Conservation (phyloP, 441 rosid genomes). For the Gossypium gossypioides region DNA sequence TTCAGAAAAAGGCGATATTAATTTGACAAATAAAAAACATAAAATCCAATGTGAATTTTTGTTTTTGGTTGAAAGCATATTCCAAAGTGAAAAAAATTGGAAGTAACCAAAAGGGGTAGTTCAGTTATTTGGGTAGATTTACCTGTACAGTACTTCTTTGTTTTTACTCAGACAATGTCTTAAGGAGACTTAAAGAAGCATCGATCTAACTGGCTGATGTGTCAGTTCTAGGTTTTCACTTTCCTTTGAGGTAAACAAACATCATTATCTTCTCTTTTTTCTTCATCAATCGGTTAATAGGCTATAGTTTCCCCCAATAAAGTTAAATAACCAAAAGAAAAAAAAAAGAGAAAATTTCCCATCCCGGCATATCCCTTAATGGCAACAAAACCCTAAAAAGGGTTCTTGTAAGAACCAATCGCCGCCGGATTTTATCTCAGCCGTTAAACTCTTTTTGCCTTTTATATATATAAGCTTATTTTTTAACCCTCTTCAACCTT, state of each 20-base stretch:
- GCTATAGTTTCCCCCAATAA: neutral
- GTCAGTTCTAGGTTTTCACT: neutral
- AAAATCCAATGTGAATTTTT: too few relatives aligned
- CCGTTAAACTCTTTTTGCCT: conserved; percentile 27
- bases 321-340: neutral
- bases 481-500: neutral
- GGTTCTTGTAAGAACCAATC: conserved; percentile 63
- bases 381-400: conserved; percentile 64
- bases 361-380: conserved; percentile 16
- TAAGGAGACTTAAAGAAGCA: neutral
- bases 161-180: neutral
- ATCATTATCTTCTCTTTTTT: neutral
- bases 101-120: neutral
- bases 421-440: conserved; percentile 62
- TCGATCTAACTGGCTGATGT: neutral
- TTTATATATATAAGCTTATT: conserved; percentile 6
- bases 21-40: neutral
- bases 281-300: too few relatives aligned
- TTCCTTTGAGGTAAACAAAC: neutral
- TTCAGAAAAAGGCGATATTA: too few relatives aligned
- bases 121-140: neutral
- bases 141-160: neutral
- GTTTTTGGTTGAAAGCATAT: neutral
- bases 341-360: neutral
- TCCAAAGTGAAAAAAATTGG: neutral